phyloP scores from a whole-genome alignment of 352 stramenopile species.

The Globisporangium nagaii region DNA sequence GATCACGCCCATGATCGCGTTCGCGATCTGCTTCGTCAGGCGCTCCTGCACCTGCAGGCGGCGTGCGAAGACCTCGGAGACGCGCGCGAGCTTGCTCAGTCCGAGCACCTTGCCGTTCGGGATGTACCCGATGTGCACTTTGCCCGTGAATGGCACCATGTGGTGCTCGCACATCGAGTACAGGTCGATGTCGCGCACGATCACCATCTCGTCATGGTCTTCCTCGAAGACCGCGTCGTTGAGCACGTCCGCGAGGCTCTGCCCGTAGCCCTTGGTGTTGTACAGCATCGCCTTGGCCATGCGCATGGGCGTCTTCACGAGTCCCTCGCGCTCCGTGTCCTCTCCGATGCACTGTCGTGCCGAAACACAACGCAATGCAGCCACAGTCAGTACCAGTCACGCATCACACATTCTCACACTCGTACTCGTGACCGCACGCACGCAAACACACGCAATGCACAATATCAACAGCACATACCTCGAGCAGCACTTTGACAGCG shows the following conservation, averaged over 20 bases:
- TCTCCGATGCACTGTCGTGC: slow-evolving; percentile 87
- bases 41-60: slow-evolving; percentile 99
- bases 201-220: slow-evolving; percentile 98
- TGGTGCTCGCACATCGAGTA: slow-evolving; percentile 99
- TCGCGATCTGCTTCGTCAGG: slow-evolving; percentile 98
- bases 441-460: background rate
- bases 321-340: slow-evolving; percentile 91
- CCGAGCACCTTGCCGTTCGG: slow-evolving; percentile 96
- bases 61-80: slow-evolving; percentile 96
- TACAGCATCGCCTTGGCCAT: slow-evolving; percentile 97
- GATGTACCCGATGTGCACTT: slow-evolving; percentile 94
- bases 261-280: slow-evolving; percentile 94
- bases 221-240: slow-evolving; percentile 98
- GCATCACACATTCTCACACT: background rate
- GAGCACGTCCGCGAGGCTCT: slow-evolving; percentile 87
- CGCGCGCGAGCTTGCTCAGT: slow-evolving; percentile 97
- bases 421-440: background rate
- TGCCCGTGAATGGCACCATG: slow-evolving; percentile 99
- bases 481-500: slow-evolving; percentile 89
- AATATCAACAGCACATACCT: slow-evolving; percentile 41
- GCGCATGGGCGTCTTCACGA: slow-evolving; percentile 95
- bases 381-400: background rate
- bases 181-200: slow-evolving; percentile 99
- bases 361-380: slow-evolving; percentile 1
- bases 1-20: slow-evolving; percentile 96